Base-by-base conservation (phyloP, 176 grass and related monocot species). In the Musa beccarii region DNA sequence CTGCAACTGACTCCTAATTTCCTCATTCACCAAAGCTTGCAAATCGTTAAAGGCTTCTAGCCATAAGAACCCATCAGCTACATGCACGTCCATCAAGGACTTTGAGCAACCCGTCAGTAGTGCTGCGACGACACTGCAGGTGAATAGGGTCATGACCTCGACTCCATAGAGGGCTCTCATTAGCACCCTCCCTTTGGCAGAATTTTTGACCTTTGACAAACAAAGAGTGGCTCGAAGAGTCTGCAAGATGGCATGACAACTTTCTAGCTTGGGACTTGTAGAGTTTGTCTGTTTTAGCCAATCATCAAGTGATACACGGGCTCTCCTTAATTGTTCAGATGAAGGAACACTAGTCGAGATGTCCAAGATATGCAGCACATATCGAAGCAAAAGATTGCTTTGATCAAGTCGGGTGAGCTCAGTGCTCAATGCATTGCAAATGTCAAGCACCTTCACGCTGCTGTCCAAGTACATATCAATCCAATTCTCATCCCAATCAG, bases 401-500 rank as follows among this genome's bases (percentile, higher is more conserved):
- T 98, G 88, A 78, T 93, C 88, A 79, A 98, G 66, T 63, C 86
- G 77, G 63, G 84, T 23, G 0, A 98, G 84, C 86, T 98, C 95
- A 0, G 95, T 84, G 85, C 86, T 93, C 15, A 93, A 69, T 0
- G 73, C 88, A 0, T 91, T 87, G 71, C 90, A 93, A 69, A 93
- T 83, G 50, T 98, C 95, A 52, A 98, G 80, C 71, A 98, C 68
- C 79, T 89, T 98, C 55, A 91, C 80, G 5, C 84, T 94, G 76
- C 80, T 89, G 79, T 98, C 87, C 20, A 98, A 76, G 74, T 93
- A 98, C 65, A 89, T 81, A 81, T 98, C 95, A 51, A 94, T 86
- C 88, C 88, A 98, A 63, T 84, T 98, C 59, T 93, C 86, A 23
- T 98, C 90, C 90, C 95, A 98, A 1, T 98, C 95, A 0, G 84